Evolutionary conservation across 345 rosid species (phyloP).

Genomic region (Melaleuca alternifolia): DNA sequence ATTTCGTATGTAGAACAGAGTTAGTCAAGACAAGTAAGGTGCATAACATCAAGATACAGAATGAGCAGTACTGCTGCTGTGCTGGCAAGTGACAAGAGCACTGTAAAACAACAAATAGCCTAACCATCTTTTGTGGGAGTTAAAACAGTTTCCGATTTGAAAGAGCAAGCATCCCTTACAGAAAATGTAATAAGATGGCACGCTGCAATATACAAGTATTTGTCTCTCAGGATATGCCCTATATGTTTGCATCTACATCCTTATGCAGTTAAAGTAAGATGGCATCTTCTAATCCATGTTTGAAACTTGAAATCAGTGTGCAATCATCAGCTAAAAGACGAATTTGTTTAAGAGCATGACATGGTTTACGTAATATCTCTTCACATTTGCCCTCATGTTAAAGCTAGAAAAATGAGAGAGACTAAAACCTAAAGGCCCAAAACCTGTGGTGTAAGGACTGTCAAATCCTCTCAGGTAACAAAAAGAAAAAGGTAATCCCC

Average conservation of each 20-base stretch:
- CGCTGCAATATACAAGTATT: not conserved
- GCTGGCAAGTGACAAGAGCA: not conserved
- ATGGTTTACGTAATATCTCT: not conserved
- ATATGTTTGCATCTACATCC: not conserved
- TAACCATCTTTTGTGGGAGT: not conserved
- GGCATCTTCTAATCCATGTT: not conserved
- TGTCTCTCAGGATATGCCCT: not conserved
- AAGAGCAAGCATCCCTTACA: not conserved
- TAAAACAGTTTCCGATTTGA: not conserved
- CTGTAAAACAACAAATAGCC: not conserved
- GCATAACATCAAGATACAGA: not conserved
- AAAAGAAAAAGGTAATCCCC: not conserved
- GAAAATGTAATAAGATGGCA: not conserved
- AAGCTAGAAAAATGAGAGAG: not conserved
- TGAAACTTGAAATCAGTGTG: not conserved
- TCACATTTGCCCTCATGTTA: not conserved
- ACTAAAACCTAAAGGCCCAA: not conserved
- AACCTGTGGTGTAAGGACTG: not conserved
- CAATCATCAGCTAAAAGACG: not conserved
- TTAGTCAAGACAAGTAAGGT: not conserved
- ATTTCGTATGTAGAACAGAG: not conserved
- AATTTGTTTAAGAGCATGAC: not conserved
- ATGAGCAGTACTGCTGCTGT: not conserved
- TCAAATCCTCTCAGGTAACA: not conserved
- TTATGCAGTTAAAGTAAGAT: not conserved